Evolutionary conservation across 1,139 yeast species (phyloP).

Genomic region (Magnusiomyces tetraspermus): DNA sequence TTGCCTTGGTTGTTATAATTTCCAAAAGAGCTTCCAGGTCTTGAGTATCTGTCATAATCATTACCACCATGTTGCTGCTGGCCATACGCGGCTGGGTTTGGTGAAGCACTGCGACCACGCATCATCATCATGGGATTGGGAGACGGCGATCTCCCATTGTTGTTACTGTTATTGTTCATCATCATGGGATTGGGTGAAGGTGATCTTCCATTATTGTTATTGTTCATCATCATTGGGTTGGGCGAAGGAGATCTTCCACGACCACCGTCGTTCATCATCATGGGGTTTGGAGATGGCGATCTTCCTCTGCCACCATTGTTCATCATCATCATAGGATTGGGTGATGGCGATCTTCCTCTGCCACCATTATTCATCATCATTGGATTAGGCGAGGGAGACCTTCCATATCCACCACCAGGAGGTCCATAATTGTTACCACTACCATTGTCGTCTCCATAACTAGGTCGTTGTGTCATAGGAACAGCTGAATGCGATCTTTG

Average conservation of each 20-base stretch:
- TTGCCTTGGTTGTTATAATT: neutral
- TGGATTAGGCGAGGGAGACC: neutral
- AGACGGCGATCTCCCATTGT: slow-evolving; percentile 2
- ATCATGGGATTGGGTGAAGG: slow-evolving; percentile 4
- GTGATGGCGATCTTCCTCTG: no score
- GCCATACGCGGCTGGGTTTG: no score
- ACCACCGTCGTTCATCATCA: neutral
- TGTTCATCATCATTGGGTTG: slow-evolving; percentile 3
- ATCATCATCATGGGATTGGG: slow-evolving; percentile 6
- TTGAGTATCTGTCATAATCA: slow-evolving; percentile 4
- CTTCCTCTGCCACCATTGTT: no score
- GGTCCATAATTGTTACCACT: neutral
- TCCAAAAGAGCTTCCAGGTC: neutral
- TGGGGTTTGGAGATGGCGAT: slow-evolving; percentile 2
- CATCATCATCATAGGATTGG: no score
- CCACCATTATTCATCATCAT: slow-evolving; percentile 1
- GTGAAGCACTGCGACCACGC: slow-evolving; percentile 18
- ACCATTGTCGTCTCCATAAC: neutral
- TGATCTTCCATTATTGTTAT: neutral
- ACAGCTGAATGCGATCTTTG: slow-evolving; percentile 23
- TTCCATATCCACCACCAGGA: neutral
- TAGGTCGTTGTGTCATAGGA: slow-evolving; percentile 16
- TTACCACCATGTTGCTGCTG: no score
- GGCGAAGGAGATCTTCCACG: neutral
- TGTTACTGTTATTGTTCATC: neutral